phyloP scores from a whole-genome alignment of 441 rosid genomes.

The Populus tomentosa region DNA sequence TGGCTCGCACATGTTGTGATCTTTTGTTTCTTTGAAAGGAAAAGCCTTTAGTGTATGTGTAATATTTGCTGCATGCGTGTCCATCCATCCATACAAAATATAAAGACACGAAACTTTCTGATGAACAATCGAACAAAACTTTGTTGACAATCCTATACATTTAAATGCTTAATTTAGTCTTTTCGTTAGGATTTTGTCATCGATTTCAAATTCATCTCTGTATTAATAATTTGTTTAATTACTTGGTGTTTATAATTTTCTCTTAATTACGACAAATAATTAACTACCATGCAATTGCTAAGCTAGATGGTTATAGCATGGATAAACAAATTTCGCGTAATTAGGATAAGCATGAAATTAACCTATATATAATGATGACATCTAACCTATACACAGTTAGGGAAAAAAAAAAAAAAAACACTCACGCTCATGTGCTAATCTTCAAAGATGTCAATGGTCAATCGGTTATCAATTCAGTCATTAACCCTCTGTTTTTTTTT shows the following conservation, averaged over 20 bases:
- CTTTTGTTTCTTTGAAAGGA: not conserved
- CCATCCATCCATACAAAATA: not conserved
- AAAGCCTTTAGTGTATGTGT: not conserved
- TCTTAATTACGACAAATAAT: not conserved
- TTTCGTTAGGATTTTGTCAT: not conserved
- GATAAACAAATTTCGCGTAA: not conserved
- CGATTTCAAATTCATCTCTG: not conserved
- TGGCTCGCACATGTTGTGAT: not conserved
- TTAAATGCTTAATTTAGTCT: not conserved
- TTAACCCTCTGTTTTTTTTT: too few species aligned
- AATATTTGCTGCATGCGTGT: not conserved
- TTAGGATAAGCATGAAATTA: not conserved
- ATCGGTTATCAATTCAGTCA: not conserved
- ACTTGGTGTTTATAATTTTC: too few species aligned
- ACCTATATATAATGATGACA: not conserved
- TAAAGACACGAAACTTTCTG: not conserved
- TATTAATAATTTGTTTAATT: too few species aligned
- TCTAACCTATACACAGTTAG: not conserved
- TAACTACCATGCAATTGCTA: not conserved
- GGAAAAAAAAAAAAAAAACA: too few species aligned
- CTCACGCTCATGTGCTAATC: not conserved
- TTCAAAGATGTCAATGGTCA: not conserved
- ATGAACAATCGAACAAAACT: not conserved
- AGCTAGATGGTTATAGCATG: not conserved
- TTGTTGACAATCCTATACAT: not conserved